Conservation (phyloP, 352 stramenopile species). For the Phytopythium sindhum region DNA sequence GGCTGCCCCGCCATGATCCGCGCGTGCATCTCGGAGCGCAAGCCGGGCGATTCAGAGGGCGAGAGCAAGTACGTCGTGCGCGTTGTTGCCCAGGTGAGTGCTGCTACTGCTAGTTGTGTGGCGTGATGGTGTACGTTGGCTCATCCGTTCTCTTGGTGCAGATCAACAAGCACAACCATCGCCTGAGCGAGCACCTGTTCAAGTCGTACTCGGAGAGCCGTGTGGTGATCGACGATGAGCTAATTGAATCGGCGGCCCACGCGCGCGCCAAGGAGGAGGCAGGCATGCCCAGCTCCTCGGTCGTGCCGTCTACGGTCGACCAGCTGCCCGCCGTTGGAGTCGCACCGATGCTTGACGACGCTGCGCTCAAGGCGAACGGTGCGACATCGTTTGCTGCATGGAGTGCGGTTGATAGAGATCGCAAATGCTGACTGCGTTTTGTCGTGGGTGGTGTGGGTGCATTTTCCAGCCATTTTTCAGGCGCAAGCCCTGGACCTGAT, state of each 20-base stretch:
- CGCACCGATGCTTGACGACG: conserved; percentile 46
- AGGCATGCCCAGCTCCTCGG: conserved; percentile 8
- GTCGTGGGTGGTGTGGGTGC: neutral
- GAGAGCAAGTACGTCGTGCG: conserved; percentile 84
- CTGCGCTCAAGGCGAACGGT: conserved; percentile 49
- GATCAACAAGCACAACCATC: conserved; percentile 86
- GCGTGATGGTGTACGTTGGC: neutral
- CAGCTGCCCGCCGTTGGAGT: conserved; percentile 20
- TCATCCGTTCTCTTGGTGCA: conserved; percentile 11
- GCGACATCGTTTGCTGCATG: conserved; percentile 10
- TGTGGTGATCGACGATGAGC: conserved; percentile 83
- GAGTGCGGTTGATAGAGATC: neutral
- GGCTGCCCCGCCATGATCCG: conserved; percentile 82
- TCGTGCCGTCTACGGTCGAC: conserved; percentile 20
- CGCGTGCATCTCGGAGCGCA: conserved; percentile 77
- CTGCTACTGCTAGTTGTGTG: neutral
- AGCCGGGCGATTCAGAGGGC: conserved; percentile 42
- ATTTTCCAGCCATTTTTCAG: conserved; percentile 44
- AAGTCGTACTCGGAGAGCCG: conserved; percentile 85
- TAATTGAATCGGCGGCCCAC: conserved; percentile 47
- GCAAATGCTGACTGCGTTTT: neutral
- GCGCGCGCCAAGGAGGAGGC: conserved; percentile 51
- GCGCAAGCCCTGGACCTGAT: conserved; percentile 58
- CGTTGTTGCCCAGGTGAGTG: conserved; percentile 66
- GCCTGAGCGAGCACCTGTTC: conserved; percentile 82